These are phyloP conservation scores for Tolypocladium cylindrosporum DNA, from an alignment of 2,329 filamentous ascomycete genomes.

Conservation along the genomic window DNA sequence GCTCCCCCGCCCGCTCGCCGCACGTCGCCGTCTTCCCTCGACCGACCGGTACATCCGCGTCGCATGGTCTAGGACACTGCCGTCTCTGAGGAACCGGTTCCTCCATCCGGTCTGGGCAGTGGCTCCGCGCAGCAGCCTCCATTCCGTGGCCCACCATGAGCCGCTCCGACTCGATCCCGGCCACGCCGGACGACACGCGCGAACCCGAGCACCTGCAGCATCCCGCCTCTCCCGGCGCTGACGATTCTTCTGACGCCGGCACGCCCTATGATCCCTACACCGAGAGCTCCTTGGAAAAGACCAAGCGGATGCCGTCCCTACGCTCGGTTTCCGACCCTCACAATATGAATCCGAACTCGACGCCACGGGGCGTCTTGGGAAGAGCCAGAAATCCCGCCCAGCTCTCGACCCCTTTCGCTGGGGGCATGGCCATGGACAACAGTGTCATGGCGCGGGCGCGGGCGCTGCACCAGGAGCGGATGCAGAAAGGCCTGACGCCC, in stretches of 20 bases:
- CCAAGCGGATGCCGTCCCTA: slow-evolving; percentile 46
- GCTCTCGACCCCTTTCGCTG: slow-evolving; percentile 24
- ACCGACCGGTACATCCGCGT: background rate
- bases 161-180: slow-evolving; percentile 28
- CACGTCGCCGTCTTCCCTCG: background rate
- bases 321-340: slow-evolving; percentile 51
- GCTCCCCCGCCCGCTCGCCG: background rate
- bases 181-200: slow-evolving; percentile 34
- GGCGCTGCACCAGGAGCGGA: slow-evolving; percentile 34
- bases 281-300: slow-evolving; percentile 16
- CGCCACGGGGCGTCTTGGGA: slow-evolving; percentile 67
- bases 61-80: slow-evolving; percentile 4
- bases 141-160: slow-evolving; percentile 7
- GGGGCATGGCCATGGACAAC: slow-evolving; percentile 23
- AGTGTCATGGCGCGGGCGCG: slow-evolving; percentile 37
- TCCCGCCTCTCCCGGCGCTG: slow-evolving; percentile 33
- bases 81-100: slow-evolving; percentile 1
- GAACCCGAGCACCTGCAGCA: slow-evolving; percentile 22
- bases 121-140: slow-evolving; percentile 1
- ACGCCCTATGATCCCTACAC: slow-evolving; percentile 31
- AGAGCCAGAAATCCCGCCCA: slow-evolving; percentile 45
- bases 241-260: slow-evolving; percentile 36
- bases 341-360: slow-evolving; percentile 74
- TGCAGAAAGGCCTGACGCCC: slow-evolving; percentile 31
- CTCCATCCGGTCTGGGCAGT: slow-evolving; percentile 3